phyloP scores from a whole-genome alignment of 305 asterid species.

The Plantago coronopus region DNA sequence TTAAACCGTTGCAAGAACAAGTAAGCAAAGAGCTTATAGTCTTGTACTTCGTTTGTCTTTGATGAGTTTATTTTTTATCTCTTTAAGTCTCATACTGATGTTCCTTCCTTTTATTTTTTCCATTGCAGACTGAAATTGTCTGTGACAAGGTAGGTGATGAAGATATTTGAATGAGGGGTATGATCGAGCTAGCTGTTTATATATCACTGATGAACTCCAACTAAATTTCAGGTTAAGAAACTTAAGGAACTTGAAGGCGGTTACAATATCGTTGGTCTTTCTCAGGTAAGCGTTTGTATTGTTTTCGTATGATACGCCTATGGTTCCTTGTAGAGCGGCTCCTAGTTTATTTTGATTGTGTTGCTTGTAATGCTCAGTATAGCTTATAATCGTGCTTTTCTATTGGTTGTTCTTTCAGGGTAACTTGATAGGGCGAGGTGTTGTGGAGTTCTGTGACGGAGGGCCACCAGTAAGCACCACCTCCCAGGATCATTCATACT shows the following conservation, averaged over 20 bases:
- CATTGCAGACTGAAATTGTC: slow-evolving; percentile 68
- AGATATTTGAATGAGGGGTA: slow-evolving; percentile 8
- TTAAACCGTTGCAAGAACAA: slow-evolving; percentile 75
- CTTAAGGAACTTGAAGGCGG: slow-evolving; percentile 76
- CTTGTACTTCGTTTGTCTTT: slow-evolving; percentile 12
- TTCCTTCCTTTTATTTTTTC: slow-evolving; percentile 26
- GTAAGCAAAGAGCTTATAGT: slow-evolving; percentile 26
- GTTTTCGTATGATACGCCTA: slow-evolving; percentile 5
- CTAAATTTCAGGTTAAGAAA: slow-evolving; percentile 68
- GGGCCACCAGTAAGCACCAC: slow-evolving; percentile 76
- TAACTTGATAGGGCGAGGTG: slow-evolving; percentile 85
- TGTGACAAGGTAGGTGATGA: slow-evolving; percentile 67
- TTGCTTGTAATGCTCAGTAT: not conserved
- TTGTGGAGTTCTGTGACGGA: slow-evolving; percentile 80
- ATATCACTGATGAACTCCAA: slow-evolving; percentile 22
- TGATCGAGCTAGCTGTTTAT: slow-evolving; percentile 12
- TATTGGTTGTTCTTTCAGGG: slow-evolving; percentile 55
- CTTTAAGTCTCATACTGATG: slow-evolving; percentile 23
- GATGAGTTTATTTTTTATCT: slow-evolving; percentile 5
- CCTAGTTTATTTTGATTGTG: not conserved
- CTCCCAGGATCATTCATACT: slow-evolving; percentile 15
- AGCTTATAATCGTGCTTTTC: not conserved
- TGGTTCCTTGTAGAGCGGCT: not conserved
- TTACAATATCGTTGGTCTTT: slow-evolving; percentile 91
- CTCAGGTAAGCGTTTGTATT: slow-evolving; percentile 58